A percentile compares a stretch with the other conserved stretches of the same genome.
Conservation (phyloP, 805 yeast species). For the Nakazawaea holstii region DNA sequence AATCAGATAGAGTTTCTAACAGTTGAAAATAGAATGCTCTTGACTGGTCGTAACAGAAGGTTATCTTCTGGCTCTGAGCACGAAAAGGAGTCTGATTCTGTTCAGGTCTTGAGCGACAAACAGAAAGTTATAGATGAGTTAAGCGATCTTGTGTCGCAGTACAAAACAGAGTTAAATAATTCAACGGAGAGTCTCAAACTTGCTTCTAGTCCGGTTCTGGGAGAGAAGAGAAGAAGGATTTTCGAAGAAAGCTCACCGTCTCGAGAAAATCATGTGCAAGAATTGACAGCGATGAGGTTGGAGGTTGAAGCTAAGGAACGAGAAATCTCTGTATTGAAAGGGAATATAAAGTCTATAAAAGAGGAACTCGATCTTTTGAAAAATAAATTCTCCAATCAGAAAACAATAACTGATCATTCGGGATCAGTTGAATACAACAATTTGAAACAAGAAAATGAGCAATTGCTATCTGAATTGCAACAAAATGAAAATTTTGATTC, state of each 20-base stretch:
- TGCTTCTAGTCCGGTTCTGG: neutral
- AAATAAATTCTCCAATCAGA: neutral
- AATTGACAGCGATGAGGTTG: neutral
- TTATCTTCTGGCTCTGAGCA: neutral
- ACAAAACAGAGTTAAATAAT: neutral
- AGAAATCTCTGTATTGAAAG: neutral
- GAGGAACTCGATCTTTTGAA: neutral
- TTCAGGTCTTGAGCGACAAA: neutral
- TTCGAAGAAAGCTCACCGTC: neutral
- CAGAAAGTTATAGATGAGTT: neutral
- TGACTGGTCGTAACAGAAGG: slow-evolving; percentile 1
- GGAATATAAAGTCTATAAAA: neutral
- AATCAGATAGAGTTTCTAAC: slow-evolving; percentile 1
- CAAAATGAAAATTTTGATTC: slow-evolving; percentile 19
- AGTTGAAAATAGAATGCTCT: neutral
- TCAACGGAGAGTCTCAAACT: neutral
- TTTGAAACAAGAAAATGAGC: neutral
- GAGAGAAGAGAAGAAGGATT: neutral
- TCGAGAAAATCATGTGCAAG: neutral
- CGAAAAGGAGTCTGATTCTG: too few relatives aligned
- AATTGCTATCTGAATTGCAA: neutral
- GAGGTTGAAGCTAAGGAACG: neutral
- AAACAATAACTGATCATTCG: neutral
- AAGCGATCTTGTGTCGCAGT: neutral
- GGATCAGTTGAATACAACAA: neutral